A percentile compares a stretch with the other conserved stretches of the same genome.
Conservation (phyloP, 2,329 filamentous ascomycete species). For the Talaromyces funiculosus region DNA sequence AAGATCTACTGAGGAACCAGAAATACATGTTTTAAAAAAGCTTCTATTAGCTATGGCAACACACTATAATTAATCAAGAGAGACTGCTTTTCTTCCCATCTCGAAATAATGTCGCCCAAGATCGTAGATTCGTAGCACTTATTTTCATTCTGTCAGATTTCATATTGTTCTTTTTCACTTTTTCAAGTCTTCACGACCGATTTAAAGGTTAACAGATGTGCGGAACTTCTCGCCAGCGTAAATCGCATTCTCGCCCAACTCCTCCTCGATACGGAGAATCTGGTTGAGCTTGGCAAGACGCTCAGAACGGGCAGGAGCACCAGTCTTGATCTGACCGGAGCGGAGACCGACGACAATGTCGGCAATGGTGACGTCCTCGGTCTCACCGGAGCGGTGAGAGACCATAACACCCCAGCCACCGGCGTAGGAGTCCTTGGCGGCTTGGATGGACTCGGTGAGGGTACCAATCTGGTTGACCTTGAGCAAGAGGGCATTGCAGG, state of each 20-base stretch:
- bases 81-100: conserved; percentile 2
- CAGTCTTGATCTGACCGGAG: conserved; percentile 97
- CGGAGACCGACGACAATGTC: conserved; percentile 97
- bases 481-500: conserved; percentile 93
- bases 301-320: conserved; percentile 92
- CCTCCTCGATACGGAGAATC: conserved; percentile 99
- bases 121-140: conserved; percentile 11
- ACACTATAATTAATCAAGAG: conserved; percentile 1
- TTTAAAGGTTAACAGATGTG: conserved; percentile 78
- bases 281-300: conserved; percentile 99
- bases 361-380: conserved; percentile 98
- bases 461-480: conserved; percentile 99
- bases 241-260: conserved; percentile 85
- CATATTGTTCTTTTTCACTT: not conserved
- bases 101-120: conserved; percentile 2
- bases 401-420: conserved; percentile 99
- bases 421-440: conserved; percentile 95
- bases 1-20: not conserved
- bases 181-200: conserved; percentile 5
- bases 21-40: not conserved
- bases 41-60: conserved; percentile 5
- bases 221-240: conserved; percentile 93
- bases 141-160: conserved; percentile 1
- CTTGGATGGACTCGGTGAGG: conserved; percentile 97
- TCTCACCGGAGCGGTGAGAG: conserved; percentile 98